Base-by-base conservation (phyloP, 495 filamentous ascomycete species). In the Friedmanniomyces simplex region DNA sequence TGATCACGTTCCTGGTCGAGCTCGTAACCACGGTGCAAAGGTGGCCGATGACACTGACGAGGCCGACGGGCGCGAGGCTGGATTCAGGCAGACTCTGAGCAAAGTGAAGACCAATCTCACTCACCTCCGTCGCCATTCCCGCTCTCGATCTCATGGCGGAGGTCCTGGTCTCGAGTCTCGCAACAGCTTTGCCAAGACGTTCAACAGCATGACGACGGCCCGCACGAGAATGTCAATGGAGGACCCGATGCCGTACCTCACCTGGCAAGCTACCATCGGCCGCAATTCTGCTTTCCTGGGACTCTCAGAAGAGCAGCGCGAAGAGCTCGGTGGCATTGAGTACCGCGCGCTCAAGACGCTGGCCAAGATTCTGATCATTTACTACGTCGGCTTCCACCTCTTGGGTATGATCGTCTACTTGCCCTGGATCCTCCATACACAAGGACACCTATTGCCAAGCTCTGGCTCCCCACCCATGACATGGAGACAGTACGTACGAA, bases 321-420 rank as follows among this genome's bases (percentile, higher is more conserved):
- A 97, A 62, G 91, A 97, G 66, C 75, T 97, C 13, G 91, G 91
- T 2, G 91, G 91, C 13, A 95, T 96, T 46, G 91, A 97, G 71
- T 97, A 97, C 66, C 81, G 91, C 8, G 85, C 90, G 0, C 71
- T 96, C 43, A 96, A 96, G 69, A 88, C 88, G 6, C 69, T 97
- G 36, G 85, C 87, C 1, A 70, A 86, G 43, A 82, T 95, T 25
- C 73, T 96, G 49, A 80, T 84, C 1, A 69, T 72, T 10, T 97
- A 97, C 70, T 95, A 84, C 65, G 74, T 85, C 57, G 76, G 79
- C 16, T 90, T 93, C 61, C 83, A 85, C 55, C 30, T 86, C 3
- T 67, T 95, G n/a, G 89, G 86, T 0, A 69, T 91, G 47, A 67
- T 91, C 41, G 76, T 80, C 51, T 67, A 93, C 20, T 52, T 87